Conservation (phyloP, 208 protist genomes). For the Phytomonas francai region DNA sequence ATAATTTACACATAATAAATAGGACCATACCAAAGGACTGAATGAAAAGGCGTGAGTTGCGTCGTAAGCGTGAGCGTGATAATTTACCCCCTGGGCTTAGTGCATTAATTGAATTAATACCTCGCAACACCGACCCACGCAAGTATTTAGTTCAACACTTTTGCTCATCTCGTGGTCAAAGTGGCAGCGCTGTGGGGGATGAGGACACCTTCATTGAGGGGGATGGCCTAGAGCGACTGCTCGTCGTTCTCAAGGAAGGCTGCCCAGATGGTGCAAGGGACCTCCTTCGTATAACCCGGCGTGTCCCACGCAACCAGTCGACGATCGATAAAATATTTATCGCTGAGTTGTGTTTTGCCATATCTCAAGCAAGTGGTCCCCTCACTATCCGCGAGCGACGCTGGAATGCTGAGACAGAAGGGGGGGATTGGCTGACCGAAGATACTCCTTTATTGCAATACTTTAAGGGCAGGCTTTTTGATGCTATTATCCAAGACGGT, state of each 20-base stretch:
- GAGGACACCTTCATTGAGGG: slow-evolving; percentile 38
- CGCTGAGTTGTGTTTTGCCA: slow-evolving; percentile 80
- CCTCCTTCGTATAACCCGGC: slow-evolving; percentile 48
- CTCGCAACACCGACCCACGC: slow-evolving; percentile 30
- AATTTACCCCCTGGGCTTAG: slow-evolving; percentile 35
- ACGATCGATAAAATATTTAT: slow-evolving; percentile 51
- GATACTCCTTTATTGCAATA: slow-evolving; percentile 57
- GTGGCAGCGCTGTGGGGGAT: background rate
- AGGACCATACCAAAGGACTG: background rate
- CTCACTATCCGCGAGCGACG: slow-evolving; percentile 63
- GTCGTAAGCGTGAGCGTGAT: slow-evolving; percentile 66
- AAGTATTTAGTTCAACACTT: slow-evolving; percentile 30
- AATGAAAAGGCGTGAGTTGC: slow-evolving; percentile 59
- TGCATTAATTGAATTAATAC: slow-evolving; percentile 40
- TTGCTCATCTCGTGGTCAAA: background rate
- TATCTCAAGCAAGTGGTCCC: slow-evolving; percentile 53
- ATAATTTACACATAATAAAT: slow-evolving; percentile 2
- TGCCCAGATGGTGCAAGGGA: slow-evolving; percentile 43
- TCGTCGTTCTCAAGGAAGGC: slow-evolving; percentile 34
- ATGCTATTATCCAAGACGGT: slow-evolving; percentile 32
- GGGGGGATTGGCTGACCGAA: slow-evolving; percentile 38
- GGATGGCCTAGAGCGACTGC: slow-evolving; percentile 38
- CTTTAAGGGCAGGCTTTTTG: slow-evolving; percentile 67
- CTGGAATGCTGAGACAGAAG: slow-evolving; percentile 23
- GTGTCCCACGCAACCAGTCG: slow-evolving; percentile 77